phyloP scores from a whole-genome alignment of 2,329 filamentous ascomycete genomes.

The Emericellopsis atlantica region DNA sequence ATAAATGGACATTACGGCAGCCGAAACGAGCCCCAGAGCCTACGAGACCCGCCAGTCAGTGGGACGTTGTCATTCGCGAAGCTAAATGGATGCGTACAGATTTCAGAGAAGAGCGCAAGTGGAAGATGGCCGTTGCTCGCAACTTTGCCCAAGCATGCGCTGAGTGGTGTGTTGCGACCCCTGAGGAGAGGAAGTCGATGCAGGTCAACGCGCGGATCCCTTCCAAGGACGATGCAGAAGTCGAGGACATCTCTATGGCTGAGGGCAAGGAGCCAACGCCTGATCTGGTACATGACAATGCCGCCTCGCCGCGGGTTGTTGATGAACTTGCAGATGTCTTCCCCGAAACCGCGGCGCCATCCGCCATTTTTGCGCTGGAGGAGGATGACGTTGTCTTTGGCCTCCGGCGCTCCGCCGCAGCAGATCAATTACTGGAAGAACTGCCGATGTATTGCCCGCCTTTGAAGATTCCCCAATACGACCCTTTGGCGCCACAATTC shows the following conservation, averaged over 20 bases:
- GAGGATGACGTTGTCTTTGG: slow-evolving; percentile 73
- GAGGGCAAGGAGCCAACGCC: slow-evolving; percentile 43
- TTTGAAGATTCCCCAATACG: slow-evolving; percentile 43
- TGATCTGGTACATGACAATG: slow-evolving; percentile 52
- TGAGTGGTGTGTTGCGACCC: slow-evolving; percentile 59
- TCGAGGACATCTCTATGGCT: slow-evolving; percentile 17
- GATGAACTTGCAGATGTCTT: slow-evolving; percentile 25
- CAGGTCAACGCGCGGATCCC: slow-evolving; percentile 51
- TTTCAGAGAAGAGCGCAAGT: slow-evolving; percentile 86
- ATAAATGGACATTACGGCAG: slow-evolving; percentile 87
- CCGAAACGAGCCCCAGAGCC: slow-evolving; percentile 77
- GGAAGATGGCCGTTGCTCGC: slow-evolving; percentile 74
- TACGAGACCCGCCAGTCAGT: slow-evolving; percentile 61
- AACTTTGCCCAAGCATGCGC: slow-evolving; percentile 74
- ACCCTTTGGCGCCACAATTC: slow-evolving; percentile 41
- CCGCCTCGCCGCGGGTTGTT: slow-evolving; percentile 37
- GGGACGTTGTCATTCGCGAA: slow-evolving; percentile 78
- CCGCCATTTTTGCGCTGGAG: slow-evolving; percentile 71
- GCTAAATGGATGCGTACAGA: slow-evolving; percentile 98
- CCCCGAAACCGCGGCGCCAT: slow-evolving; percentile 48
- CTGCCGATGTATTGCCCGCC: slow-evolving; percentile 67
- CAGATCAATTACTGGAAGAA: slow-evolving; percentile 67
- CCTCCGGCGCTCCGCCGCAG: slow-evolving; percentile 59
- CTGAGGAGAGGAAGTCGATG: slow-evolving; percentile 51
- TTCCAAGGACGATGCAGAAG: slow-evolving; percentile 19